These are phyloP conservation scores for Vigna radiata DNA, from an alignment of 306 rosid species.

Conservation along the genomic window DNA sequence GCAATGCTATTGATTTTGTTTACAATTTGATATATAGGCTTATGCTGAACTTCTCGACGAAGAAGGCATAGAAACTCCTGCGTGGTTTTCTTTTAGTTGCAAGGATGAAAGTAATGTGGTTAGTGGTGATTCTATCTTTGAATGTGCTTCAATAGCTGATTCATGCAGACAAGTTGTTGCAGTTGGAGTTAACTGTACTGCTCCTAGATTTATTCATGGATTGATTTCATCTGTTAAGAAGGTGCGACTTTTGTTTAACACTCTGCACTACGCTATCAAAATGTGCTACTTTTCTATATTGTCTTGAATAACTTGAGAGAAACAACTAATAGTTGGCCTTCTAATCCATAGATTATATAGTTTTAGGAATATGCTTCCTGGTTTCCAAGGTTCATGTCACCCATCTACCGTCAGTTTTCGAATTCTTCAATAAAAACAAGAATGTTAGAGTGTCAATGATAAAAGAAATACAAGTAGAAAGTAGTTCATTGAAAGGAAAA, in stretches of 20 bases:
- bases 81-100: constrained; percentile 86
- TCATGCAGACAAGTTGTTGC: constrained; percentile 72
- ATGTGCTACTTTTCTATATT: not conserved
- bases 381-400: not conserved
- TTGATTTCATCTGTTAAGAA: constrained; percentile 62
- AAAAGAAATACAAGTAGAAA: not conserved
- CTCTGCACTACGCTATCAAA: not conserved
- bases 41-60: constrained; percentile 78
- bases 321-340: not conserved
- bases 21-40: constrained; percentile 60
- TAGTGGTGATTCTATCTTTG: constrained; percentile 78
- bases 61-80: constrained; percentile 79
- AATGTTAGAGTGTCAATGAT: not conserved
- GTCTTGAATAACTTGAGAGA: not conserved
- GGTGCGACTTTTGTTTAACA: constrained; percentile 51
- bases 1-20: constrained; percentile 1
- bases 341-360: not conserved
- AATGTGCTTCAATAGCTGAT: constrained; percentile 80
- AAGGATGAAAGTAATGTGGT: constrained; percentile 75
- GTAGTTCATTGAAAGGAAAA: not conserved
- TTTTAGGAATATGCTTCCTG: not conserved
- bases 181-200: constrained; percentile 87
- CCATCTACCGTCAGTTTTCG: not conserved
- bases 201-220: constrained; percentile 82
- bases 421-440: not conserved